phyloP scores from a whole-genome alignment of 768 basidiomycete genomes.

The Macrolepiota dolichaula region DNA sequence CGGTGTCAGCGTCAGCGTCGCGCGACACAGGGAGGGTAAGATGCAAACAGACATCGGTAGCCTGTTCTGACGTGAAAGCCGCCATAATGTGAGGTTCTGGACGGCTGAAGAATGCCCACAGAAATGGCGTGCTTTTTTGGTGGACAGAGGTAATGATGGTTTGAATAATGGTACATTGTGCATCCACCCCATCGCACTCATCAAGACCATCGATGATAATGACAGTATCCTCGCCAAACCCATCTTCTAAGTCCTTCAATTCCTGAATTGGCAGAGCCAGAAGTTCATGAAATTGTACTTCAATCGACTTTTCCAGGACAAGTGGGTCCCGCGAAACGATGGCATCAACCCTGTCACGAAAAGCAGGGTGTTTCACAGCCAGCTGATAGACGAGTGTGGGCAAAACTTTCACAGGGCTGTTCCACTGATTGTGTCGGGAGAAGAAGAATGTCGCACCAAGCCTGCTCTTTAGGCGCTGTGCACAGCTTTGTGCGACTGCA shows the following conservation, averaged over 20 bases:
- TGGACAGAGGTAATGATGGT: neutral
- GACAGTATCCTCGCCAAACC: neutral
- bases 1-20: conserved; percentile 15
- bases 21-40: conserved; percentile 10
- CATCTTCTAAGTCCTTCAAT: neutral
- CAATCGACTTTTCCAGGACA: conserved; percentile 8
- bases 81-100: conserved; percentile 20
- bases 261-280: neutral
- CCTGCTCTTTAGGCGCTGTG: neutral
- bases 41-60: neutral
- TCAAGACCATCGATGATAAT: neutral
- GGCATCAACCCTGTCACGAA: conserved; percentile 4
- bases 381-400: conserved; percentile 21
- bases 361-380: conserved; percentile 3
- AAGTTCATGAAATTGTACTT: neutral
- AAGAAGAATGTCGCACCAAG: neutral
- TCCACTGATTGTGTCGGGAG: neutral
- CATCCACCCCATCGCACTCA: conserved; percentile 16
- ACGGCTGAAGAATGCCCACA: conserved; percentile 22
- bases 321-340: conserved; percentile 5
- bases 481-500: neutral
- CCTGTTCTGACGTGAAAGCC: conserved; percentile 1
- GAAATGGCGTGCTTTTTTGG: conserved; percentile 11
- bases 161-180: conserved; percentile 14
- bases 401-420: neutral